Conservation (phyloP, 2,329 filamentous ascomycete genomes). For the Claviceps humidiphila region DNA sequence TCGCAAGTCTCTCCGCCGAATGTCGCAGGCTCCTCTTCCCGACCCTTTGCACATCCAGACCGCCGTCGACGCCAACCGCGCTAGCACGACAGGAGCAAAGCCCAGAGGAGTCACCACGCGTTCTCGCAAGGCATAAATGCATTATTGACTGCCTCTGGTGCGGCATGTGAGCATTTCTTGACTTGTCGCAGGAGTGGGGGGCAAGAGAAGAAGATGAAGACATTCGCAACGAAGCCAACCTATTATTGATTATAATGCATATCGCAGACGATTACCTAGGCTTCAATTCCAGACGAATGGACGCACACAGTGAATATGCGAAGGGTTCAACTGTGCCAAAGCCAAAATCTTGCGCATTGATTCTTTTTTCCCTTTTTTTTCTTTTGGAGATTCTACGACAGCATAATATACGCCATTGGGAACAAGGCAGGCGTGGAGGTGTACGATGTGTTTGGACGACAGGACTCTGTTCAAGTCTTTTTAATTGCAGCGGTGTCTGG, state of each 20-base stretch:
- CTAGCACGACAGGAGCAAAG: constrained; percentile 41
- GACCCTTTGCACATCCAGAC: constrained; percentile 66
- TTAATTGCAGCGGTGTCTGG: constrained; percentile 13
- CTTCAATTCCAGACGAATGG: not conserved
- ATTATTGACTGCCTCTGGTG: not conserved
- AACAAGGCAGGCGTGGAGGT: not conserved
- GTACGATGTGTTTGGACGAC: constrained; percentile 3
- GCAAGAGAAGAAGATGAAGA: not conserved
- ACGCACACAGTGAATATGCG: not conserved
- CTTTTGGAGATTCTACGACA: constrained; percentile 2
- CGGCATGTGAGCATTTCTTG: not conserved
- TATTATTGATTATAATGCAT: not conserved
- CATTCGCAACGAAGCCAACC: not conserved
- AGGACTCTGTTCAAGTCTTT: constrained; percentile 14
- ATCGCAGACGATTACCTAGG: not conserved
- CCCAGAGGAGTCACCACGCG: constrained; percentile 49
- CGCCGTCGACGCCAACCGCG: constrained; percentile 35
- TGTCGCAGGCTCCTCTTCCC: constrained; percentile 56
- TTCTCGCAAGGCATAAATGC: constrained; percentile 50
- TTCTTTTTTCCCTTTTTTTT: not conserved
- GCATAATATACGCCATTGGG: constrained; percentile 1
- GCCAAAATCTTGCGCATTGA: not conserved
- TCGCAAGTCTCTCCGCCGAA: constrained; percentile 60
- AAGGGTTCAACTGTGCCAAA: constrained; percentile 3
- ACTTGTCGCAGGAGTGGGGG: not conserved